Conservation (phyloP, 441 rosid species). For the Pelargonium cotyledonis region DNA sequence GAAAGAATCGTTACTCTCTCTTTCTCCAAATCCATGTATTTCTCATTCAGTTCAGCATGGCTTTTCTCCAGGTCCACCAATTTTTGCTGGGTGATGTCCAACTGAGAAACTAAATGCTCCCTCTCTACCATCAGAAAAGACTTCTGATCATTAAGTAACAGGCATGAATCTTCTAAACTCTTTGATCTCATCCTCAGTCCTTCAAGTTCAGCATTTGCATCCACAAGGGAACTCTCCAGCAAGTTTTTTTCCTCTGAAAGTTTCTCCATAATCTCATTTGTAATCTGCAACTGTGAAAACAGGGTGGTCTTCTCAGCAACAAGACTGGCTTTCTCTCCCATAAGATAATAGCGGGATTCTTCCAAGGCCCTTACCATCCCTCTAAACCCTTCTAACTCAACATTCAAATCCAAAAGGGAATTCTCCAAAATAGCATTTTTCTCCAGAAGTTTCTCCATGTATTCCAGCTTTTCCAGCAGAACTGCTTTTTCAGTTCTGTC, state of each 20-base stretch:
- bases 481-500: slow-evolving; percentile 48
- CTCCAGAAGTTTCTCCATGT: slow-evolving; percentile 72
- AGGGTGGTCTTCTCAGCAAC: slow-evolving; percentile 54
- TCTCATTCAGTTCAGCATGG: slow-evolving; percentile 41
- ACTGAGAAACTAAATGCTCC: slow-evolving; percentile 48
- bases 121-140: slow-evolving; percentile 38
- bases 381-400: slow-evolving; percentile 65
- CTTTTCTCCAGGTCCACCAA: slow-evolving; percentile 43
- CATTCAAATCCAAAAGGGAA: slow-evolving; percentile 73
- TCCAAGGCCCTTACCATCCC: slow-evolving; percentile 57
- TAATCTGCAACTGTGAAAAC: slow-evolving; percentile 47
- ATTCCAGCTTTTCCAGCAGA: slow-evolving; percentile 51
- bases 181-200: slow-evolving; percentile 42
- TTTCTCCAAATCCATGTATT: slow-evolving; percentile 39
- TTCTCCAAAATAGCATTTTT: slow-evolving; percentile 69
- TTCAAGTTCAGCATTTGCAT: slow-evolving; percentile 71
- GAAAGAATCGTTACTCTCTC: slow-evolving; percentile 49
- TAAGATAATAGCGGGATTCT: slow-evolving; percentile 49
- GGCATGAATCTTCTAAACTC: slow-evolving; percentile 53
- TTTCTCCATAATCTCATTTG: slow-evolving; percentile 47
- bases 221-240: slow-evolving; percentile 60
- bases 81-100: slow-evolving; percentile 44
- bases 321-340: slow-evolving; percentile 56
- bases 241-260: slow-evolving; percentile 54
- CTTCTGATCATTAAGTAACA: slow-evolving; percentile 55